These are phyloP conservation scores for Orobanche coerulescens DNA, from an alignment of 257 asterid genomes.

Conservation along the genomic window DNA sequence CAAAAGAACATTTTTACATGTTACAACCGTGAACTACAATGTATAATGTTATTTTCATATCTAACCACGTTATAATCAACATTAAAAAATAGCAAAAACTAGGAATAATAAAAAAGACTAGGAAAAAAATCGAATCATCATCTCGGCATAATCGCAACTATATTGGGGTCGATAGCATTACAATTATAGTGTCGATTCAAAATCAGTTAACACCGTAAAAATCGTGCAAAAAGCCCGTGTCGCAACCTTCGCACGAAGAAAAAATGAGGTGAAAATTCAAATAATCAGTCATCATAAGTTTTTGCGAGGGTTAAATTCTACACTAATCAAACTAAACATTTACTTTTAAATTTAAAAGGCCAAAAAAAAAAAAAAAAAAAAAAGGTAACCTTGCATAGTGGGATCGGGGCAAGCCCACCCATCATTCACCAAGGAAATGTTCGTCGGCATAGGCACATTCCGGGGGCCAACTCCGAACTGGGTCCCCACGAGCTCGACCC, in stretches of 20 bases:
- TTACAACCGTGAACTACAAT: not conserved
- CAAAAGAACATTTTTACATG: not conserved
- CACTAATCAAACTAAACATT: not conserved
- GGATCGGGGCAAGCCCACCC: slow-evolving; percentile 71
- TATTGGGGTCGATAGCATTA: no score
- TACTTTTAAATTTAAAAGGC: no score
- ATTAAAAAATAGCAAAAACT: not conserved
- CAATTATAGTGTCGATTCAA: no score
- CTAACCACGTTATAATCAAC: not conserved
- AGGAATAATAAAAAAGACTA: no score
- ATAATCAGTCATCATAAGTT: not conserved
- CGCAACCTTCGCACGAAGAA: no score
- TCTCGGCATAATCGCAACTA: no score
- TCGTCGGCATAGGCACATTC: slow-evolving; percentile 56
- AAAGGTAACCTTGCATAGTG: slow-evolving; percentile 46
- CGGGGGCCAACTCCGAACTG: slow-evolving; percentile 73
- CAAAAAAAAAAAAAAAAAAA: not conserved
- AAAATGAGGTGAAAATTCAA: not conserved
- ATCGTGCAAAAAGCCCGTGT: no score
- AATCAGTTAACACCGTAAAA: no score
- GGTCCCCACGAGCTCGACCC: slow-evolving; percentile 58
- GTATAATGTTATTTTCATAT: no score
- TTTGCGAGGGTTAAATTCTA: no score
- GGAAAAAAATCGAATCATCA: no score
- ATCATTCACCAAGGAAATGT: slow-evolving; percentile 62